phyloP scores from a whole-genome alignment of 169 alveolate species.

The Plasmodium cynomolgi region DNA sequence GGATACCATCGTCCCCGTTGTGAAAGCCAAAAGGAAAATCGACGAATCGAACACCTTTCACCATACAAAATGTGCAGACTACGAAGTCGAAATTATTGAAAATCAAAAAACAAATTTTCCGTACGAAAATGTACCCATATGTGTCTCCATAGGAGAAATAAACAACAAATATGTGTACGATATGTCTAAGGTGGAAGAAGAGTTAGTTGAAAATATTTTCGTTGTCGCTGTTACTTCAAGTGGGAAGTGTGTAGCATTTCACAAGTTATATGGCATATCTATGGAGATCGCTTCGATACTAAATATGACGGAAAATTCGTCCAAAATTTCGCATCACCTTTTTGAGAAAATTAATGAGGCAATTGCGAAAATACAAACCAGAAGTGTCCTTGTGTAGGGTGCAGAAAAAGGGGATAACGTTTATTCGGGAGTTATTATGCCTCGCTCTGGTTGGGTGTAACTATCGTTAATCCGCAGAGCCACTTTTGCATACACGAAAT shows the following conservation, averaged over 20 bases:
- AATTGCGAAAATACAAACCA: slow-evolving; percentile 43
- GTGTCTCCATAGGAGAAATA: slow-evolving; percentile 71
- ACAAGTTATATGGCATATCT: slow-evolving; percentile 65
- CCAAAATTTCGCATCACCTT: slow-evolving; percentile 46
- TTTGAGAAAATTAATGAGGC: slow-evolving; percentile 67
- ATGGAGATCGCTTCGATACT: slow-evolving; percentile 64
- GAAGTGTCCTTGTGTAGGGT: not conserved
- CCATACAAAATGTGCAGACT: slow-evolving; percentile 59
- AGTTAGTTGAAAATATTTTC: slow-evolving; percentile 57
- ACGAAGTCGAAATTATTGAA: slow-evolving; percentile 63
- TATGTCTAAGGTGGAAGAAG: slow-evolving; percentile 74
- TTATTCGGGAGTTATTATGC: not conserved
- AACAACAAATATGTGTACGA: slow-evolving; percentile 68
- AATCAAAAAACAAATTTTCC: slow-evolving; percentile 34
- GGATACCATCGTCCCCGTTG: slow-evolving; percentile 77
- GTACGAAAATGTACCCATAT: slow-evolving; percentile 58
- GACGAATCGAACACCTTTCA: slow-evolving; percentile 70
- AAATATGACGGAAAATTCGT: slow-evolving; percentile 61
- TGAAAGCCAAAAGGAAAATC: slow-evolving; percentile 73
- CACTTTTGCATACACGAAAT: not conserved
- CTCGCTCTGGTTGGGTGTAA: not conserved
- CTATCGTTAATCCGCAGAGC: not conserved
- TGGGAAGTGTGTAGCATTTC: slow-evolving; percentile 72
- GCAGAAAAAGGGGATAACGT: not conserved
- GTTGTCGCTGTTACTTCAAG: slow-evolving; percentile 71